Conservation (phyloP, 1,284 basidiomycete species). For the Kwoniella shivajii region DNA sequence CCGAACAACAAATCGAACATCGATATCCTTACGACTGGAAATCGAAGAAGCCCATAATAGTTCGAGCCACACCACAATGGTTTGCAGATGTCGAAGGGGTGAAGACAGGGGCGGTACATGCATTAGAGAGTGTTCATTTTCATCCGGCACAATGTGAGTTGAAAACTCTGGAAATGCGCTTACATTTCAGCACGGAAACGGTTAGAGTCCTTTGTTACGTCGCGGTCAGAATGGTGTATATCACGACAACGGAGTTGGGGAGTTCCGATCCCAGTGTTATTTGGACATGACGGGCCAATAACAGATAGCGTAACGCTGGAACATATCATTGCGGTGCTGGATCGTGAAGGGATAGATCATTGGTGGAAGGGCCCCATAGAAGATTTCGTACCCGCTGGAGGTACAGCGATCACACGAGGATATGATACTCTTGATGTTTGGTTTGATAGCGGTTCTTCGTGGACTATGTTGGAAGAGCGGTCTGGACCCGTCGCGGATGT, state of each 20-base stretch:
- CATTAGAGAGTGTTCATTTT: conserved; percentile 75
- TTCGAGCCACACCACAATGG: conserved; percentile 97
- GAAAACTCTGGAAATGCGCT: not conserved
- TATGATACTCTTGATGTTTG: conserved; percentile 98
- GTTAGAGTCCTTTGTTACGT: conserved; percentile 78
- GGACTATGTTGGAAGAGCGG: conserved; percentile 68
- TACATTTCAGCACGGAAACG: conserved; percentile 69
- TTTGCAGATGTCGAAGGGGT: conserved; percentile 88
- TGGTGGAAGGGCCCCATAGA: conserved; percentile 91
- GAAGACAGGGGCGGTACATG: conserved; percentile 72
- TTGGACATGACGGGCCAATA: conserved; percentile 70
- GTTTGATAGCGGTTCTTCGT: conserved; percentile 97
- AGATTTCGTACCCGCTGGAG: conserved; percentile 71
- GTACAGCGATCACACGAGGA: conserved; percentile 68
- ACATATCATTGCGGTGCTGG: conserved; percentile 76
- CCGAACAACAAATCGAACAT: conserved; percentile 75
- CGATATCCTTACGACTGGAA: conserved; percentile 98
- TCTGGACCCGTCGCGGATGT: conserved; percentile 69
- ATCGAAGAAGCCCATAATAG: conserved; percentile 88
- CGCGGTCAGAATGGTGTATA: conserved; percentile 98
- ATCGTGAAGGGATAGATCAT: conserved; percentile 70
- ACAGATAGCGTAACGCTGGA: conserved; percentile 70
- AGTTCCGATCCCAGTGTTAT: conserved; percentile 90
- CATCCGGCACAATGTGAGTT: conserved; percentile 73
- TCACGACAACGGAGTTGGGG: conserved; percentile 98